Conservation (phyloP, 306 rosid species). For the Vigna reflexopilosa region DNA sequence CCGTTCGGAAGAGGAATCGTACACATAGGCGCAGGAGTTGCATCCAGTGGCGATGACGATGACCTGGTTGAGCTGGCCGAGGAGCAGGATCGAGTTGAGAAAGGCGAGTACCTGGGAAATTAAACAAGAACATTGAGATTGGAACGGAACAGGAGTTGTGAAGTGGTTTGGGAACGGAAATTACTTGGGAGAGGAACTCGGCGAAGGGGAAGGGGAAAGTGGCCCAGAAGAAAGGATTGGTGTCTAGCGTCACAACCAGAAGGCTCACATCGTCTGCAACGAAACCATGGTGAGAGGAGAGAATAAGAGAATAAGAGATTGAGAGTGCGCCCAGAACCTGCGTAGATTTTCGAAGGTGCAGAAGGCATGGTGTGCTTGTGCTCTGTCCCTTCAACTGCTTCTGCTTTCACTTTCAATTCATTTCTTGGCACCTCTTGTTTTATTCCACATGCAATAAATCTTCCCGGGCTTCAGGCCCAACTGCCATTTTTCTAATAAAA, state of each 20-base stretch:
- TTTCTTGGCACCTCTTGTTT: neutral
- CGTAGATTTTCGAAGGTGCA: slow-evolving; percentile 76
- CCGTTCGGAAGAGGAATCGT: slow-evolving; percentile 63
- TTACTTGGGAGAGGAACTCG: slow-evolving; percentile 86
- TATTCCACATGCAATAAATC: neutral
- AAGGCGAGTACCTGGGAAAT: slow-evolving; percentile 73
- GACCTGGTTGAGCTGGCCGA: slow-evolving; percentile 85
- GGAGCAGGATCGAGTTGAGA: slow-evolving; percentile 76
- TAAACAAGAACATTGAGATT: neutral
- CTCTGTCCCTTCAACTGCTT: neutral
- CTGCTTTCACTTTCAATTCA: slow-evolving; percentile 2
- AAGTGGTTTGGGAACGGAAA: neutral
- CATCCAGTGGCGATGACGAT: slow-evolving; percentile 91
- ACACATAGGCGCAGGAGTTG: slow-evolving; percentile 77
- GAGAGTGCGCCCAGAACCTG: slow-evolving; percentile 51
- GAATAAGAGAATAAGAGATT: neutral
- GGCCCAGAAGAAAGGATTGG: slow-evolving; percentile 91
- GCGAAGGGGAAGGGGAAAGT: slow-evolving; percentile 71
- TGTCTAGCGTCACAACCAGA: slow-evolving; percentile 77
- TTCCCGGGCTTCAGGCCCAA: slow-evolving; percentile 13
- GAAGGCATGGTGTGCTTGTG: slow-evolving; percentile 60
- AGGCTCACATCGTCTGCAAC: slow-evolving; percentile 92
- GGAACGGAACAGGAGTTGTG: neutral
- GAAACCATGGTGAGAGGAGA: neutral
- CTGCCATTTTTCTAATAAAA: too few relatives aligned